These are phyloP conservation scores for Elsinoe batatas DNA, from an alignment of 2,329 filamentous ascomycete species.

Conservation along the genomic window DNA sequence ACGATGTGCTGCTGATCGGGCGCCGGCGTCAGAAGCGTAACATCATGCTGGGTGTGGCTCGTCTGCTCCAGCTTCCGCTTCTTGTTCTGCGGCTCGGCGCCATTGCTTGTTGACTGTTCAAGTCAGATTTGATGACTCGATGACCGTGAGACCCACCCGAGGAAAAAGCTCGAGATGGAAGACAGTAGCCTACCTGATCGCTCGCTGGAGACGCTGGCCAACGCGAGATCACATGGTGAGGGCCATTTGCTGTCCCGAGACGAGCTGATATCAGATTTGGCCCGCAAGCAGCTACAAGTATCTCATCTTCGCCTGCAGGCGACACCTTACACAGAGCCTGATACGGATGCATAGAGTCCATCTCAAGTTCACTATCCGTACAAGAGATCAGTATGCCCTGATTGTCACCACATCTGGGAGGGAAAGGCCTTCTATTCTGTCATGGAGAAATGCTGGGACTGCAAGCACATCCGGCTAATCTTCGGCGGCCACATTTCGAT, in stretches of 20 bases:
- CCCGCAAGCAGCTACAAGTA: neutral
- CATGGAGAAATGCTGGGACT: neutral
- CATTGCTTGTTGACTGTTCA: slow-evolving; percentile 21
- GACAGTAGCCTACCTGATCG: neutral
- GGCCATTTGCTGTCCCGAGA: neutral
- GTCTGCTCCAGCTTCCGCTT: slow-evolving; percentile 30
- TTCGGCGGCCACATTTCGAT: neutral
- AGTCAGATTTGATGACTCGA: slow-evolving; percentile 7
- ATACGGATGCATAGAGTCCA: neutral
- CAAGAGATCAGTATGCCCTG: no score
- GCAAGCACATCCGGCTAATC: neutral
- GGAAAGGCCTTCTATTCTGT: no score
- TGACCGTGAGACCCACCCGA: slow-evolving; percentile 4
- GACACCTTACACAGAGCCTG: neutral
- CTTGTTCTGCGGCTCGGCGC: slow-evolving; percentile 21
- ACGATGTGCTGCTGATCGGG: slow-evolving; percentile 58
- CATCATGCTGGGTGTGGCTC: slow-evolving; percentile 39
- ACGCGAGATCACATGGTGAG: slow-evolving; percentile 1
- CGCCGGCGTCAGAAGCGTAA: slow-evolving; percentile 59
- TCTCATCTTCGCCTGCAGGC: neutral
- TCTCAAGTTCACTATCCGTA: neutral
- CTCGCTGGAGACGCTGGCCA: neutral
- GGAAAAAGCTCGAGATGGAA: neutral
- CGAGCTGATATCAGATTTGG: neutral
- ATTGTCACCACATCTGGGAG: no score